phyloP scores from a whole-genome alignment of 31 red algal genomes.

The Odonthalia washingtoniensis region DNA sequence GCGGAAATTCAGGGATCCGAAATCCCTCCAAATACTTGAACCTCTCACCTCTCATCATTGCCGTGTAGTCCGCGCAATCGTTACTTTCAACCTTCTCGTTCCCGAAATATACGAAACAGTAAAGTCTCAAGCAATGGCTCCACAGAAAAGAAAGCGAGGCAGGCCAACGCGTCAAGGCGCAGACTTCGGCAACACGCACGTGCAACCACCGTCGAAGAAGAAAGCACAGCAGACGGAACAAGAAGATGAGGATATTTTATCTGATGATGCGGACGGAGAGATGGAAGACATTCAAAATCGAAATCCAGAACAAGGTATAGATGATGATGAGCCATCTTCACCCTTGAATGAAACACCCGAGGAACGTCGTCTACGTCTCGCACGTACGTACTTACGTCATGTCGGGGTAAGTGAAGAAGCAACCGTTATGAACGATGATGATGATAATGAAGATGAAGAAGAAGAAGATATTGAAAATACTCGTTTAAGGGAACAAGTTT shows the following conservation, averaged over 20 bases:
- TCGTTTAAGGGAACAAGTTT: slow-evolving; percentile 48
- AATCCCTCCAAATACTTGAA: no score
- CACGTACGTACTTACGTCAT: slow-evolving; percentile 64
- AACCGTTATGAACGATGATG: slow-evolving; percentile 33
- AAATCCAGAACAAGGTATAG: background rate
- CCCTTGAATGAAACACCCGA: slow-evolving; percentile 68
- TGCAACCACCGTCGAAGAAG: no score
- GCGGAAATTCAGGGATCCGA: no score
- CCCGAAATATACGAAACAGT: no score
- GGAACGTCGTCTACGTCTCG: slow-evolving; percentile 67
- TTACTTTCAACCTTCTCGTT: no score
- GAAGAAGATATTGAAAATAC: slow-evolving; percentile 31
- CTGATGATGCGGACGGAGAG: slow-evolving; percentile 46
- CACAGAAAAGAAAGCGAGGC: no score
- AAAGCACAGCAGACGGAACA: no score
- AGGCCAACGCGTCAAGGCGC: no score
- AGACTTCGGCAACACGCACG: no score
- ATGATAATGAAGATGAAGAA: slow-evolving; percentile 29
- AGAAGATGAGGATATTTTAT: slow-evolving; percentile 68
- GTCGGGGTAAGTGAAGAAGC: slow-evolving; percentile 72
- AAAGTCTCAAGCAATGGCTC: no score
- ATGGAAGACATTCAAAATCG: slow-evolving; percentile 8
- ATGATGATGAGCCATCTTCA: background rate
- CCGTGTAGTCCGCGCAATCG: no score
- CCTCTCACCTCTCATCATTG: no score